phyloP scores from a whole-genome alignment of 1,284 basidiomycete genomes.

The Vanrija humicola region DNA sequence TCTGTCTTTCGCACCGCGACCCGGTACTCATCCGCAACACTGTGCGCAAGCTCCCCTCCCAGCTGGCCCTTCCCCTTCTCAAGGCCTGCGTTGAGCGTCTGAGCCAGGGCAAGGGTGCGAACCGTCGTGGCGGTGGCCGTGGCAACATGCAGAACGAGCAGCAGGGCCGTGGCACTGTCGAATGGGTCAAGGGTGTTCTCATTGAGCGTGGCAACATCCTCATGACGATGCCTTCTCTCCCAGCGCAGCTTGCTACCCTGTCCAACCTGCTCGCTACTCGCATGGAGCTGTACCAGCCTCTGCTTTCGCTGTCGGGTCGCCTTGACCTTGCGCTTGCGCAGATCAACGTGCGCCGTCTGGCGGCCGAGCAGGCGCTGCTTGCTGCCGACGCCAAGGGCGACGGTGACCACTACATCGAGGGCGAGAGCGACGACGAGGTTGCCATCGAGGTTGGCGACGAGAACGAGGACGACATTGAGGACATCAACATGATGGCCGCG shows the following conservation, averaged over 20 bases:
- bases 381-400: constrained; percentile 37
- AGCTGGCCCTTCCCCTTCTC: constrained; percentile 80
- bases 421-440: constrained; percentile 51
- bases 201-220: constrained; percentile 86
- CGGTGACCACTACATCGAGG: constrained; percentile 49
- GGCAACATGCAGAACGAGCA: constrained; percentile 80
- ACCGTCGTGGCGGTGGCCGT: constrained; percentile 56
- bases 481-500: constrained; percentile 55
- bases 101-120: constrained; percentile 73
- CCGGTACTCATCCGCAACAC: constrained; percentile 78
- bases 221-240: constrained; percentile 61
- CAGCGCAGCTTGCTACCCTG: constrained; percentile 67
- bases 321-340: constrained; percentile 91
- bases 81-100: constrained; percentile 86
- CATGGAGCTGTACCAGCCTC: constrained; percentile 74
- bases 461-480: constrained; percentile 60
- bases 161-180: constrained; percentile 73
- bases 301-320: constrained; percentile 80
- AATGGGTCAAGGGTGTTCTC: constrained; percentile 85
- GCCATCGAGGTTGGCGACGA: constrained; percentile 64
- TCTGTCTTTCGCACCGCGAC: constrained; percentile 81
- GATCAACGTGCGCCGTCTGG: constrained; percentile 65
- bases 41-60: constrained; percentile 80
- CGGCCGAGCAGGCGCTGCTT: constrained; percentile 28
- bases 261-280: constrained; percentile 78